A percentile compares a stretch with the other conserved stretches of the same genome.
Evolutionary conservation across 169 alveolate genomes (phyloP).

Genomic region (Cryptosporidium xiaoi): DNA sequence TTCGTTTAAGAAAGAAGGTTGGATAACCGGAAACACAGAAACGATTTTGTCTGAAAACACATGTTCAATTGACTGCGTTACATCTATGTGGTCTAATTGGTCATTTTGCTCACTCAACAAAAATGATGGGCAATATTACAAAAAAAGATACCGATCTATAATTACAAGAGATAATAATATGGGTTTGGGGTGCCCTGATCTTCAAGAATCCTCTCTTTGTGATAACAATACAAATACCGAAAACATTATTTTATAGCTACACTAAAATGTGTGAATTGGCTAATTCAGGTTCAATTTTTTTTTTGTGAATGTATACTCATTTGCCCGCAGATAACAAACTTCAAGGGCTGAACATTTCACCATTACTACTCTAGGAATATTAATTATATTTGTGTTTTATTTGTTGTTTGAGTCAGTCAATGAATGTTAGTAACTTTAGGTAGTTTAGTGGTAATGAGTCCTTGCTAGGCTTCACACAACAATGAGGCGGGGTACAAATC

Average conservation of each 20-base stretch:
- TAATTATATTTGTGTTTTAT: too few species aligned
- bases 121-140: slow-evolving; percentile 21
- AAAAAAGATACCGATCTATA: slow-evolving; percentile 30
- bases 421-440: too few species aligned
- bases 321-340: too few species aligned
- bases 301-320: too few species aligned
- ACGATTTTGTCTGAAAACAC: slow-evolving; percentile 10
- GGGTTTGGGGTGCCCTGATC: slow-evolving; percentile 61
- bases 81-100: slow-evolving; percentile 63
- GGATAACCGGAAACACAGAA: slow-evolving; percentile 61
- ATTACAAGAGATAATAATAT: slow-evolving; percentile 11
- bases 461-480: too few species aligned
- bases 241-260: background rate
- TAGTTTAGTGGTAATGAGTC: too few species aligned
- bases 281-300: too few species aligned
- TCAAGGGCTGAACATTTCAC: too few species aligned
- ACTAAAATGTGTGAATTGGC: too few species aligned
- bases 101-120: slow-evolving; percentile 7
- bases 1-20: slow-evolving; percentile 42
- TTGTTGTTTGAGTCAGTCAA: too few species aligned
- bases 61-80: slow-evolving; percentile 59
- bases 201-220: slow-evolving; percentile 40
- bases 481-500: slow-evolving; percentile 59
- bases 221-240: background rate
- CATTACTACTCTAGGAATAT: too few species aligned